phyloP scores from a whole-genome alignment of 2,329 filamentous ascomycete species.

The Escovopsis sp. region DNA sequence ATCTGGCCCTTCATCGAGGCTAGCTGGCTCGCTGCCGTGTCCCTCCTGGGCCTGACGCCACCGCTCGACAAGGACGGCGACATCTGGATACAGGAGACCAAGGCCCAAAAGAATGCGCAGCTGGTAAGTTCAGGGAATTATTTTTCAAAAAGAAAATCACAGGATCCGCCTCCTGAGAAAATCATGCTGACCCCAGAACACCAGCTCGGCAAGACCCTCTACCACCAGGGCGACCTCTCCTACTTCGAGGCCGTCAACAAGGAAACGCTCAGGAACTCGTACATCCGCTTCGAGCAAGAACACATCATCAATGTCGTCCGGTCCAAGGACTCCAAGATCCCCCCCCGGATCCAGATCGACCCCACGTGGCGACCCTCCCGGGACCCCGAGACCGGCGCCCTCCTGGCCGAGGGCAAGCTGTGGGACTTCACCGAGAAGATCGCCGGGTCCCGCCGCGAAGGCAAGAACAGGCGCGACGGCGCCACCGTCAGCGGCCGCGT shows the following conservation, averaged over 20 bases:
- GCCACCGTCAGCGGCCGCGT: conserved; percentile 77
- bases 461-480: conserved; percentile 91
- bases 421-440: conserved; percentile 92
- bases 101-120: conserved; percentile 70
- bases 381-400: conserved; percentile 41
- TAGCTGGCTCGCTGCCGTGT: conserved; percentile 80
- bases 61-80: conserved; percentile 45
- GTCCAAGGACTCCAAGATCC: conserved; percentile 46
- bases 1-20: conserved; percentile 98
- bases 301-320: conserved; percentile 69
- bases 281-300: conserved; percentile 76
- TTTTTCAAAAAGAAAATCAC: too few relatives aligned
- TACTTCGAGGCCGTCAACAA: conserved; percentile 99
- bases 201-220: conserved; percentile 85
- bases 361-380: conserved; percentile 61
- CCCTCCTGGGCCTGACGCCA: conserved; percentile 72
- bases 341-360: conserved; percentile 51
- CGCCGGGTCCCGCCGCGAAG: conserved; percentile 67
- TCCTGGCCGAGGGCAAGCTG: conserved; percentile 58
- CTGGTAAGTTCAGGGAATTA: conserved; percentile 35
- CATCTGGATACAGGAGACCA: conserved; percentile 63
- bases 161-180: too few relatives aligned
- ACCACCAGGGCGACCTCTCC: conserved; percentile 90
- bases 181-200: neutral
- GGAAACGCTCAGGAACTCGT: conserved; percentile 90